Conservation (phyloP, 768 basidiomycete genomes). For the Albatrellus ellisii region DNA sequence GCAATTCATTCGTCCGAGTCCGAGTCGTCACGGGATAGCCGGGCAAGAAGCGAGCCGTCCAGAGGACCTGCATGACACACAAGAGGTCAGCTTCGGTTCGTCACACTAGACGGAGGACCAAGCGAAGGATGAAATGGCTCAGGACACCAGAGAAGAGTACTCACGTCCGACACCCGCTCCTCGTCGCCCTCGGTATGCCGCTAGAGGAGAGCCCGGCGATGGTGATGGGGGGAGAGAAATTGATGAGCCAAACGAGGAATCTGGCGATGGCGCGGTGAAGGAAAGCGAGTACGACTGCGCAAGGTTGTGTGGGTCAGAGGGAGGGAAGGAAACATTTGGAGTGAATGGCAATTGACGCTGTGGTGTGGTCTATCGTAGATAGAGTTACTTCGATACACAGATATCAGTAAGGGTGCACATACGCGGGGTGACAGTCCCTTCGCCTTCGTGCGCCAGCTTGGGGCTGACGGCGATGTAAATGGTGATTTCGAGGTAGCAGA, state of each 20-base stretch:
- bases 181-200: constrained; percentile 13
- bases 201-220: constrained; percentile 8
- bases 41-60: constrained; percentile 11
- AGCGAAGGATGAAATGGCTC: not conserved
- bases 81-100: too few species aligned
- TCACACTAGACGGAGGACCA: too few species aligned
- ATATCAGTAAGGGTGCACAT: not conserved
- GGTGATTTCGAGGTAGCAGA: not conserved
- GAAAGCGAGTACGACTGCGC: constrained; percentile 11
- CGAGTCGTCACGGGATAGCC: constrained; percentile 9
- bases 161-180: constrained; percentile 10
- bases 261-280: constrained; percentile 6
- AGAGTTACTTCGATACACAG: not conserved
- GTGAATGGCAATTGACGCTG: constrained; percentile 14
- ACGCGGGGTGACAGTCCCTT: constrained; percentile 11
- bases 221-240: constrained; percentile 12
- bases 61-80: constrained; percentile 6
- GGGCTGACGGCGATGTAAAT: not conserved
- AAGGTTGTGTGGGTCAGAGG: constrained; percentile 12
- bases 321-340: constrained; percentile 6
- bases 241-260: constrained; percentile 8
- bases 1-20: constrained; percentile 11
- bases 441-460: constrained; percentile 5
- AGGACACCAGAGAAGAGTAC: constrained; percentile 3
- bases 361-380: constrained; percentile 7